These are phyloP conservation scores for Sugiyamaella xylanicola DNA, from an alignment of 1,139 yeast species.

Conservation along the genomic window DNA sequence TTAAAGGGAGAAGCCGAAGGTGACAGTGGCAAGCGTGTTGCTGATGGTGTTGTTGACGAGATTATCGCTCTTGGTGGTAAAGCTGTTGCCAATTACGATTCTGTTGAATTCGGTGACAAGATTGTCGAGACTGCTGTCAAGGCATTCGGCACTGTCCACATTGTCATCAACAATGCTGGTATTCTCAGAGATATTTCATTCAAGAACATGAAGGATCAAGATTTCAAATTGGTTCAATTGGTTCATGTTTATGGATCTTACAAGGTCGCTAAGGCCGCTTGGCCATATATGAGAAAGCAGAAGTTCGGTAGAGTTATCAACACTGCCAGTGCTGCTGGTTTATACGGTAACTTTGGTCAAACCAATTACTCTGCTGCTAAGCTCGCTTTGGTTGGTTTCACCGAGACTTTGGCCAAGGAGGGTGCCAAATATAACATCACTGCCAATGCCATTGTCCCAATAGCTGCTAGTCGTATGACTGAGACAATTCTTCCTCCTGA, in stretches of 20 bases:
- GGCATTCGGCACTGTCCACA: conserved; percentile 85
- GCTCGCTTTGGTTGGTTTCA: conserved; percentile 83
- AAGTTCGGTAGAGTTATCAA: conserved; percentile 84
- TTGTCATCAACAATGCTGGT: conserved; percentile 93
- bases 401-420: conserved; percentile 94
- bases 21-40: conserved; percentile 51
- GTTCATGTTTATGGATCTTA: conserved; percentile 92
- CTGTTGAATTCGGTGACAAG: conserved; percentile 83
- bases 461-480: conserved; percentile 96
- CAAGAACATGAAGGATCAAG: conserved; percentile 80
- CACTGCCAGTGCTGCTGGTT: conserved; percentile 95
- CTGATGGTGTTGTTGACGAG: conserved; percentile 87
- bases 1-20: conserved; percentile 56
- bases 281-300: conserved; percentile 88
- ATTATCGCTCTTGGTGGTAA: conserved; percentile 73
- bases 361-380: conserved; percentile 95
- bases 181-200: conserved; percentile 68
- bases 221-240: conserved; percentile 76
- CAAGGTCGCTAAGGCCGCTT: conserved; percentile 84
- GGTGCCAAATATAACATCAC: conserved; percentile 82
- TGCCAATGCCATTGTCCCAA: conserved; percentile 88
- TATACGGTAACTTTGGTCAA: conserved; percentile 97
- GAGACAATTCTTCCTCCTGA: conserved; percentile 87
- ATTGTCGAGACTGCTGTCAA: conserved; percentile 85
- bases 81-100: conserved; percentile 94